Evolutionary conservation across 164 flowering plant genomes (phyloP), one percentile per base, ranked within the genome.

Genomic region (Amborella trichopoda): DNA sequence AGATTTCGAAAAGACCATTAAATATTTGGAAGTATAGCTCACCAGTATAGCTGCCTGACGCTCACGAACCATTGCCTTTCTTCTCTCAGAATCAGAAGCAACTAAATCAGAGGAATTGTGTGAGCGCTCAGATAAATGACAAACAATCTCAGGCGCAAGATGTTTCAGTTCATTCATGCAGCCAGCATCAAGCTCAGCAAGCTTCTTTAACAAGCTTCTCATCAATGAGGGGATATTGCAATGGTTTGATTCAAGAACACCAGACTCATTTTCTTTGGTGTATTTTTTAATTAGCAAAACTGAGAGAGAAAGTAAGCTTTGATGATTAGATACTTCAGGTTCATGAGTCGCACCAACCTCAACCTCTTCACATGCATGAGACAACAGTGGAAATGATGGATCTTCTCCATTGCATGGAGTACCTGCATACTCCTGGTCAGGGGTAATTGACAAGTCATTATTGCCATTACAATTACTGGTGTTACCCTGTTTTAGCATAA

Each of bases 21-120:
- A n/a, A n/a, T n/a, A n/a, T n/a, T n/a, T n/a, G n/a, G n/a, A 37
- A 44, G 23, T 25, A 48, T 16, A 49, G 44, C 78, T 76, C 40
- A 90, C 94, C 91, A 93, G 19, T 18, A 93, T 68, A 16, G 91
- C 96, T 65, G 97, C 91, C 63, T 93, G 95, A 56, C 87, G 75
- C 65, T 83, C 85, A 36, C 89, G 69, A 60, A 90, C 83, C 67
- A 79, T 85, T 22, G 78, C 79, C 63, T 76, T 88, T 50, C 74
- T 85, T 46, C 70, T 81, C 45, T 73, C 84, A 47, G 63, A 65
- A 38, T 72, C 82, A 54, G 82, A 73, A 47, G 65, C n/a, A n/a
- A n/a, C 50, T 40, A 72, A 55, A 5, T 56, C 62, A 37, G 2
- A 37, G n/a, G n/a, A 21, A n/a, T 37, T 37, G 16, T 37, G 41